These are phyloP conservation scores for Populus hybrid DNA, from an alignment of 441 rosid species.

Conservation along the genomic window DNA sequence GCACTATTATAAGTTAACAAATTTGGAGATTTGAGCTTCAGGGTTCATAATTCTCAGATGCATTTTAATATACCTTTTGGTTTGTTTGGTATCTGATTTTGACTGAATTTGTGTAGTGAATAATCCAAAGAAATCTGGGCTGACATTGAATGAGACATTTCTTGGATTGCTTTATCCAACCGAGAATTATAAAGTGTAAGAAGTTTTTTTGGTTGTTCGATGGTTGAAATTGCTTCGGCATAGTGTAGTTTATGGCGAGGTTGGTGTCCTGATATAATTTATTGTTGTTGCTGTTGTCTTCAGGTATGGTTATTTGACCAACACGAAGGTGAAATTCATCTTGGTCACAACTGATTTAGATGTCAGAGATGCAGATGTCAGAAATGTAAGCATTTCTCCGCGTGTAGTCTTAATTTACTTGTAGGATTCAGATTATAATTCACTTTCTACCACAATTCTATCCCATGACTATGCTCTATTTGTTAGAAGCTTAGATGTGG, in stretches of 20 bases:
- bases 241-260: not conserved
- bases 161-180: slow-evolving; percentile 89
- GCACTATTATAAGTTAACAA: too few species aligned
- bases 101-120: slow-evolving; percentile 45
- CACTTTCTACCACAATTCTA: not conserved
- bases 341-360: slow-evolving; percentile 83
- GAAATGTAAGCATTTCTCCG: slow-evolving; percentile 56
- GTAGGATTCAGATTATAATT: not conserved
- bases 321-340: slow-evolving; percentile 90
- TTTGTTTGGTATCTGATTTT: slow-evolving; percentile 1
- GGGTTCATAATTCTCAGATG: not conserved
- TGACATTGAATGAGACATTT: slow-evolving; percentile 76
- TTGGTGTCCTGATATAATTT: not conserved
- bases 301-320: slow-evolving; percentile 90
- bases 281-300: slow-evolving; percentile 4
- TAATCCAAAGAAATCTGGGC: slow-evolving; percentile 83
- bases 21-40: too few species aligned
- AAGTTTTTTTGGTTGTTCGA: not conserved
- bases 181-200: slow-evolving; percentile 92
- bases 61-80: not conserved
- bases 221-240: not conserved
- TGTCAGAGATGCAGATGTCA: slow-evolving; percentile 83
- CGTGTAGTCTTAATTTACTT: not conserved
- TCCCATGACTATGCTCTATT: not conserved
- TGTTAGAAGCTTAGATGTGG: not conserved